Percentiles rank a stretch among this genome's conserved stretches.
Evolutionary conservation across 1,284 basidiomycete species (phyloP).

Genomic region (Athelia psychrophila): DNA sequence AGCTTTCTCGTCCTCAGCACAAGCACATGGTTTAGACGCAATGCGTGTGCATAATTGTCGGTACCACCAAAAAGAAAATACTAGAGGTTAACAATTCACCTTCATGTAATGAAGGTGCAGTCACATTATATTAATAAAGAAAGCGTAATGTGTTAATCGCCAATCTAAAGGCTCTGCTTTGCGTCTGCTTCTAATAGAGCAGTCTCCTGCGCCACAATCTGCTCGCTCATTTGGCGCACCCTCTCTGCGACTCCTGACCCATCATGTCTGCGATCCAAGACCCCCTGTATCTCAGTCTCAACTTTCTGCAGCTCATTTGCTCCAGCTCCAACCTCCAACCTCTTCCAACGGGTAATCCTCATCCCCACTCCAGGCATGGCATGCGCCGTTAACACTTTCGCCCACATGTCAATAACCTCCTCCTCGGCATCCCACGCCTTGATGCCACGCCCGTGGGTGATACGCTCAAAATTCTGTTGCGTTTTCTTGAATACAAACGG

Average conservation of each 20-base stretch:
- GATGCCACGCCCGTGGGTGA: constrained; percentile 81
- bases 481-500: constrained; percentile 95
- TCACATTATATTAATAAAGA: no score
- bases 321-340: constrained; percentile 67
- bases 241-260: constrained; percentile 4
- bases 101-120: no score
- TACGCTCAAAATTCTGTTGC: constrained; percentile 94
- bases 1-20: no score
- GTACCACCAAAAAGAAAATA: no score
- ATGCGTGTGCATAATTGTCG: no score
- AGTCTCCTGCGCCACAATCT: constrained; percentile 43
- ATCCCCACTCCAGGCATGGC: constrained; percentile 86
- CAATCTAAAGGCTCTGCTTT: no score
- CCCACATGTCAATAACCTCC: constrained; percentile 79
- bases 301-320: constrained; percentile 40
- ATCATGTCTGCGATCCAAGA: constrained; percentile 20
- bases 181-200: no score
- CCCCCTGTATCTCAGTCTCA: constrained; percentile 29
- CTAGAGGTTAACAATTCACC: no score
- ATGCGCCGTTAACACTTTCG: constrained; percentile 79
- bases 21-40: no score
- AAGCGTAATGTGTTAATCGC: no score
- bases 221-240: constrained; percentile 30
- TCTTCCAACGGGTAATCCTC: constrained; percentile 77
- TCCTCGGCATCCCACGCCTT: constrained; percentile 90